phyloP scores from a whole-genome alignment of 108 stramenopile genomes.

The Parietichytrium sp. region DNA sequence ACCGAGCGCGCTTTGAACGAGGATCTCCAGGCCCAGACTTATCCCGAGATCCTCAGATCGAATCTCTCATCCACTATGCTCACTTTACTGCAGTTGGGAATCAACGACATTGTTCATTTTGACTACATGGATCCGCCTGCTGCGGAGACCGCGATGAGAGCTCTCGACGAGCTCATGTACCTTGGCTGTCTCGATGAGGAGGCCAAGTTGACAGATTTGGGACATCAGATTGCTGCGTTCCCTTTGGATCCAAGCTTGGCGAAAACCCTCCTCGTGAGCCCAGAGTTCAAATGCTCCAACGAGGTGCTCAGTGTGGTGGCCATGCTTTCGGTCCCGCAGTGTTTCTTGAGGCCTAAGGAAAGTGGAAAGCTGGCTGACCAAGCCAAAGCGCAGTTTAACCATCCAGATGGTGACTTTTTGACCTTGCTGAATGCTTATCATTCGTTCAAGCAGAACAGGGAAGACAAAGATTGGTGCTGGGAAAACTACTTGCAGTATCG shows the following conservation, averaged over 20 bases:
- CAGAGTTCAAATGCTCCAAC: slow-evolving; percentile 90
- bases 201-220: slow-evolving; percentile 89
- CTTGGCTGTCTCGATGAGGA: slow-evolving; percentile 96
- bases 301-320: slow-evolving; percentile 95
- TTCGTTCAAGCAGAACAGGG: slow-evolving; percentile 79
- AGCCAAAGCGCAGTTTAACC: slow-evolving; percentile 95
- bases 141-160: slow-evolving; percentile 97
- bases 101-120: slow-evolving; percentile 97
- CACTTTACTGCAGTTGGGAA: slow-evolving; percentile 93
- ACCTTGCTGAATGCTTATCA: slow-evolving; percentile 92
- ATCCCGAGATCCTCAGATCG: slow-evolving; percentile 93
- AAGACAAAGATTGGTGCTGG: slow-evolving; percentile 92
- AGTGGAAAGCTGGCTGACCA: slow-evolving; percentile 90
- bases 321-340: slow-evolving; percentile 87
- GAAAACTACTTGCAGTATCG: slow-evolving; percentile 93
- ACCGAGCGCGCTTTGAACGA: slow-evolving; percentile 92
- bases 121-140: slow-evolving; percentile 99
- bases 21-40: slow-evolving; percentile 95
- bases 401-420: slow-evolving; percentile 91
- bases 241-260: slow-evolving; percentile 84
- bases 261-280: slow-evolving; percentile 85
- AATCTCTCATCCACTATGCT: slow-evolving; percentile 89
- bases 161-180: slow-evolving; percentile 93
- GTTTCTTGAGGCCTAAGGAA: slow-evolving; percentile 93
- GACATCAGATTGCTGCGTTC: slow-evolving; percentile 94